These are phyloP conservation scores for Aureococcus anophagefferens DNA, from an alignment of 108 stramenopile species.

Conservation along the genomic window DNA sequence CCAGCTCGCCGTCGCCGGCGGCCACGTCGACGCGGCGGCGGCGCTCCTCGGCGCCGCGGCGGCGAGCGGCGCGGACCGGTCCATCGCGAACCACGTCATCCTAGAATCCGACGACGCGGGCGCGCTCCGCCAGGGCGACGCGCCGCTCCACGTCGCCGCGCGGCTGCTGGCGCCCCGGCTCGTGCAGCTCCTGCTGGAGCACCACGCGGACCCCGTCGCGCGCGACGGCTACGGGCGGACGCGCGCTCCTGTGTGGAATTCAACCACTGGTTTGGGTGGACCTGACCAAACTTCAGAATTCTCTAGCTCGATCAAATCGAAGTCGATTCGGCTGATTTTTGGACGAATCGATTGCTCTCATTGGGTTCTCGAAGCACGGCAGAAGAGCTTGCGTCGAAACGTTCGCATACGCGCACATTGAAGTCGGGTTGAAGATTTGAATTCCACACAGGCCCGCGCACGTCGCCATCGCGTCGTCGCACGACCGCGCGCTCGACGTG, in stretches of 20 bases:
- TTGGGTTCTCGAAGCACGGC: too few species aligned
- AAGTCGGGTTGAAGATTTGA: too few species aligned
- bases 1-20: constrained; percentile 7
- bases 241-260: too few species aligned
- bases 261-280: too few species aligned
- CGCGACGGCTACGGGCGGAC: constrained; percentile 14
- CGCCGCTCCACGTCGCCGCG: constrained; percentile 31
- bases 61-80: constrained; percentile 13
- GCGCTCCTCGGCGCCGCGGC: constrained; percentile 11
- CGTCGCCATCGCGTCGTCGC: background rate
- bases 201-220: constrained; percentile 21
- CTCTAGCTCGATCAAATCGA: too few species aligned
- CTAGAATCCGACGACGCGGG: background rate
- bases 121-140: constrained; percentile 4
- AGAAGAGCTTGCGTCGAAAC: too few species aligned
- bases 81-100: constrained; percentile 22
- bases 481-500: background rate
- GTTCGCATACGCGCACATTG: too few species aligned
- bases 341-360: too few species aligned
- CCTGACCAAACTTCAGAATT: too few species aligned
- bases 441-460: too few species aligned
- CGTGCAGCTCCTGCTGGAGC: constrained; percentile 22
- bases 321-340: too few species aligned
- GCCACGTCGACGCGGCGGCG: background rate
- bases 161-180: constrained; percentile 11